Conservation (phyloP, 441 rosid genomes). For the Dalechampia spathulata region DNA sequence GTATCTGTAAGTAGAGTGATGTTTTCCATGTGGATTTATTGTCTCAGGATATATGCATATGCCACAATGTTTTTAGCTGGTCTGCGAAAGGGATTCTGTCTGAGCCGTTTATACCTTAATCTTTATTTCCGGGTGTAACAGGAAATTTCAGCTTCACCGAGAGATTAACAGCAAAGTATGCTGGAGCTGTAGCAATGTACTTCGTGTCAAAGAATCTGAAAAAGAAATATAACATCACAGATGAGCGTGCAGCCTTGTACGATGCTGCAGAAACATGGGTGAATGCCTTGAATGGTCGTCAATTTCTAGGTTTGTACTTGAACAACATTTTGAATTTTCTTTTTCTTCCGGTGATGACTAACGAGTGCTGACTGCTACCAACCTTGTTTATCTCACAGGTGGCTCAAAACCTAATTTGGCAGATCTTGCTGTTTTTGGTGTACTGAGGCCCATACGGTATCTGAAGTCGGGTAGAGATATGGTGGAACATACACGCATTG, state of each 20-base stretch:
- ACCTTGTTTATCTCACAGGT: slow-evolving; percentile 33
- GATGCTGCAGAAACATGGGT: slow-evolving; percentile 94
- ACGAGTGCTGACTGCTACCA: neutral
- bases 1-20: too few relatives aligned
- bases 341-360: too few relatives aligned
- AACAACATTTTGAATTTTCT: neutral
- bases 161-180: slow-evolving; percentile 76
- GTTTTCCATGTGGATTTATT: too few relatives aligned
- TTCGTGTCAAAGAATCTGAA: slow-evolving; percentile 88
- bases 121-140: slow-evolving; percentile 16
- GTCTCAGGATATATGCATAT: too few relatives aligned
- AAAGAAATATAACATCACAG: slow-evolving; percentile 83
- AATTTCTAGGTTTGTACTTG: slow-evolving; percentile 52
- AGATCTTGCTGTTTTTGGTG: slow-evolving; percentile 87
- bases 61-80: too few relatives aligned
- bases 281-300: slow-evolving; percentile 62
- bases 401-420: slow-evolving; percentile 80
- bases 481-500: slow-evolving; percentile 84
- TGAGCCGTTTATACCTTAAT: neutral
- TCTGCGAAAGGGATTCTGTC: neutral
- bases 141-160: slow-evolving; percentile 87
- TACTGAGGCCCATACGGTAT: slow-evolving; percentile 80
- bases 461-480: slow-evolving; percentile 79
- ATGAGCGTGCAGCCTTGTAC: slow-evolving; percentile 79
- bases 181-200: slow-evolving; percentile 92